Base-by-base conservation (phyloP, 1,139 yeast species). In the Saccharomyces hybrid region DNA sequence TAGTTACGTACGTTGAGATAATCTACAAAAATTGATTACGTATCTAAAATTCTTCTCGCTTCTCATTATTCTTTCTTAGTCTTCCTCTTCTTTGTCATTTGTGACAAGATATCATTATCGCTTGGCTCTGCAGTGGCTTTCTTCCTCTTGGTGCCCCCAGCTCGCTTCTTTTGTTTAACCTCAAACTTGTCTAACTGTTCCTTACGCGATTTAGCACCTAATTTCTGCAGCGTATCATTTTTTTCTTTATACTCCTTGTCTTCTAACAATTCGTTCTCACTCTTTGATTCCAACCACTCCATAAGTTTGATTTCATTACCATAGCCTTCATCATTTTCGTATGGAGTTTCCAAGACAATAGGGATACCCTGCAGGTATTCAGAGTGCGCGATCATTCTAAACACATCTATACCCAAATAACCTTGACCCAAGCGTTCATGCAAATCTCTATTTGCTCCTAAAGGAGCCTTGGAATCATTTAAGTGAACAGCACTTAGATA, bases 381-480 rank as follows among this genome's bases (percentile, higher is more conserved):
- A 56, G 81, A 81, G 68, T 90, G 89, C 62, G 95, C 88, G 49
- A 93, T 64, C 31, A 62, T 72, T 59, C 96, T 74, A 68, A 93
- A 93, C 9, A 84, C 81, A 61, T 91, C 96, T 49, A 93, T 75
- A 0, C 97, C 96, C 51, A 93, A 69, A 64, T 88, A 95, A 0
- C 99, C 99, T 57, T 81, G 75, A 0, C 99, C 99, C 51, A 93
- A 73, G 59, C 84, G 83, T 66, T 93, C 96, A 68, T 93, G 99
- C 55, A 93, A 78, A 69, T 93, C 99, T 59, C 96, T 78, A 64
- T 88, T 89, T 38, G 96, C 93, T 4, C 86, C 95, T 51, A 88
- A 70, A 0, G 98, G 98, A 3, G 96, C 95, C 71, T 93, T 91
- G 9, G 98, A 91, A 67, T 93, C 99, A 66, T 93, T 93, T 55